phyloP scores from a whole-genome alignment of 2,329 filamentous ascomycete genomes.

The Golovinomyces cichoracearum region DNA sequence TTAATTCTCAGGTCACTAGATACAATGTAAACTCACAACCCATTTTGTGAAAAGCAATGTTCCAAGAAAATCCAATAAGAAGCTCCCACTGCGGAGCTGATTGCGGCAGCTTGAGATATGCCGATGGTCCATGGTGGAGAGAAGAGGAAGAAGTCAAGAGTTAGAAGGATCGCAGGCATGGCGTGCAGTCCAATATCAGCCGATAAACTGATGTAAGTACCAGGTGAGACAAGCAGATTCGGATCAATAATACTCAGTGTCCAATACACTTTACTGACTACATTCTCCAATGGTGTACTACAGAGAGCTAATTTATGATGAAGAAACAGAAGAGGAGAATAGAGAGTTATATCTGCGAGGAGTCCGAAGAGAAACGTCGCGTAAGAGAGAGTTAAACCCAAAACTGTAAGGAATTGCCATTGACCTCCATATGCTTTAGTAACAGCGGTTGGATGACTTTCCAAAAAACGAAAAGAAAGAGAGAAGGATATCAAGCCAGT shows the following conservation, averaged over 20 bases:
- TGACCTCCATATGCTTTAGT: constrained; percentile 31
- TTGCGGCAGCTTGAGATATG: constrained; percentile 28
- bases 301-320: constrained; percentile 44
- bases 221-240: constrained; percentile 25
- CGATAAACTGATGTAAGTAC: constrained; percentile 26
- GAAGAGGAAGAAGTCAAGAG: constrained; percentile 38
- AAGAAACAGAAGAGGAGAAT: constrained; percentile 28
- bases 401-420: constrained; percentile 39
- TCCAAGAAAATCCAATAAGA: constrained; percentile 58
- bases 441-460: constrained; percentile 24
- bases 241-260: constrained; percentile 31
- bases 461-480: constrained; percentile 27
- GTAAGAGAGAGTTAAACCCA: constrained; percentile 36
- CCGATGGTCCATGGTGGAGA: constrained; percentile 48
- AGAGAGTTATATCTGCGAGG: constrained; percentile 36
- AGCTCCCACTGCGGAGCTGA: constrained; percentile 34
- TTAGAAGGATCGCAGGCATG: constrained; percentile 37
- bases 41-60: constrained; percentile 40
- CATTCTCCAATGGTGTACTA: constrained; percentile 40
- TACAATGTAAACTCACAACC: constrained; percentile 23
- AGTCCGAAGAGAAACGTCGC: constrained; percentile 34
- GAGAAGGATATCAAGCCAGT: constrained; percentile 26
- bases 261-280: constrained; percentile 53
- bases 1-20: background rate
- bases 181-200: constrained; percentile 41